Percentiles rank a stretch among this genome's conserved stretches.
Conservation (phyloP, 805 yeast genomes). For the Candida odintsovae region DNA sequence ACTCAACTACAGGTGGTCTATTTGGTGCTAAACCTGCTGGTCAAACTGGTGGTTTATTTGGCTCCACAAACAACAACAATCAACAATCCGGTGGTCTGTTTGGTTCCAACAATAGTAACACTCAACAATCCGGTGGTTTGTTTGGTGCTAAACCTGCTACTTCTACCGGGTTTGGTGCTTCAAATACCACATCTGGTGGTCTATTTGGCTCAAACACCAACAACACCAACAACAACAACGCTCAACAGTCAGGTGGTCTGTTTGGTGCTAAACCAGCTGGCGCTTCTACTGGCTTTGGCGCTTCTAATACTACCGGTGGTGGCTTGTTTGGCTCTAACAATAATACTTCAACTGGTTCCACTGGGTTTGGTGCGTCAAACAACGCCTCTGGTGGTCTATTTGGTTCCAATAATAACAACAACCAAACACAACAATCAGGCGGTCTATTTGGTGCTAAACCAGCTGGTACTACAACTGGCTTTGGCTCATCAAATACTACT, state of each 20-base stretch:
- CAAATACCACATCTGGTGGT: conserved; percentile 19
- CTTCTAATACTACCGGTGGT: conserved; percentile 6
- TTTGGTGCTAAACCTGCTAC: conserved; percentile 33
- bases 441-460: conserved; percentile 39
- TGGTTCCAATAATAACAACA: conserved; percentile 28
- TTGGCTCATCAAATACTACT: conserved; percentile 18
- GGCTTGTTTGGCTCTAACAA: conserved; percentile 17
- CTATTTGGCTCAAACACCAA: conserved; percentile 23
- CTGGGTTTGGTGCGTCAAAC: conserved; percentile 34
- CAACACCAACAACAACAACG: conserved; percentile 13
- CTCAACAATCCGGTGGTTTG: conserved; percentile 28
- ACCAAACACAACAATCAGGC: conserved; percentile 23
- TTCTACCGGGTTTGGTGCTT: conserved; percentile 14
- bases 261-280: conserved; percentile 37
- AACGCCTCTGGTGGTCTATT: conserved; percentile 32
- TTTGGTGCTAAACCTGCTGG: conserved; percentile 18
- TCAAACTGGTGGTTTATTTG: conserved; percentile 17
- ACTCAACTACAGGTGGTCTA: conserved; percentile 23
- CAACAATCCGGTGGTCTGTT: conserved; percentile 31
- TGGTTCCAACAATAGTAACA: conserved; percentile 30
- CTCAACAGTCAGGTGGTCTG: conserved; percentile 32
- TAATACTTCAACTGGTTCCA: conserved; percentile 22
- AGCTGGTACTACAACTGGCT: conserved; percentile 16
- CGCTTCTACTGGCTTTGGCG: conserved; percentile 18
- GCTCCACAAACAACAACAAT: conserved; percentile 5